Base-by-base conservation (phyloP, 805 yeast species). In the Cyberlindnera bimundalis region DNA sequence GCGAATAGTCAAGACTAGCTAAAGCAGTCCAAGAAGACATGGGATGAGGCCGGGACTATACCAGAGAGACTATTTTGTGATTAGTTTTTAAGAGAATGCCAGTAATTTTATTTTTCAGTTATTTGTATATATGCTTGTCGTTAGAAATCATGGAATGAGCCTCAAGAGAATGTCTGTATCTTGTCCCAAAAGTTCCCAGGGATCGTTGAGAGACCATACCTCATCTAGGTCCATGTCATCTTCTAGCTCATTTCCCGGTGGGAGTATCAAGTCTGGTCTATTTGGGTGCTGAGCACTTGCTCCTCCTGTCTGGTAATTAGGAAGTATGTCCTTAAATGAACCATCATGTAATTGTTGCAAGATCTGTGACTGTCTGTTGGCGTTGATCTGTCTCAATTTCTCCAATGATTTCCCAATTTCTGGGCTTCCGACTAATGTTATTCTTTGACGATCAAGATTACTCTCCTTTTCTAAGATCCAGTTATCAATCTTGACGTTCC, bases 141-240 rank as follows among this genome's bases (percentile, higher is more conserved):
- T n/a, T n/a, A n/a, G 29, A 9, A n/a, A 17, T 39, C 40, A 43
- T 18, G 60, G 60, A 8, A 57, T 51, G 21, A 55, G 48, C 24
- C 56, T 34, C 11, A 57, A 47, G n/a, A 49, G 33, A 9, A 50
- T 45, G 16, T 47, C 51, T 1, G 57, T 48, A 31, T 56, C 60
- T 10, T 32, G 25, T 1, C 47, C 55, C 16, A 57, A 44, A 6
- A 39, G 21, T 2, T 33, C 44, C 61, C 61, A 57, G 1, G 61
- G 61, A 28, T 54, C 49, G 24, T 55, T 56, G 15, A 52, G 10
- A 9, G 51, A 48, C 60, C 61, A 56, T 2, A 48, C 51, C 18
- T 56, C 59, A 15, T 46, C 47, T 5, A 57, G 28, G 25, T 55
- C 60, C 20, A 43, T 37, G n/a, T 51, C 54, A 20, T 48, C 52